Evolutionary conservation across 306 rosid species (phyloP).

Genomic region (Begonia peltatifolia): DNA sequence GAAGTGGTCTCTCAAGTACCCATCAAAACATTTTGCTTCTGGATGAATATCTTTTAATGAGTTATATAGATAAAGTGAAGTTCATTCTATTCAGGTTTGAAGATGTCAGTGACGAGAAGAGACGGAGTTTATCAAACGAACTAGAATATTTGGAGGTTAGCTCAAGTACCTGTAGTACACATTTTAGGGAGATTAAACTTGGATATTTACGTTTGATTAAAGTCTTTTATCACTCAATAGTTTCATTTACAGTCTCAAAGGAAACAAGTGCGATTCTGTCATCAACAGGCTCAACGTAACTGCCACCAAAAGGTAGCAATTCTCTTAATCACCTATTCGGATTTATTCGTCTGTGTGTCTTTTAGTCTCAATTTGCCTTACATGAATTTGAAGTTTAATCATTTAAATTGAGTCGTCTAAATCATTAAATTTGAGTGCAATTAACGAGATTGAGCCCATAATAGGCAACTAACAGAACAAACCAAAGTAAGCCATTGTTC

Average conservation of each 20-base stretch:
- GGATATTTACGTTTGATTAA: not conserved
- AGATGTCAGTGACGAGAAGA: conserved; percentile 30
- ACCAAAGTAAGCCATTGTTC: too few species aligned
- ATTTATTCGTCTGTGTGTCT: not conserved
- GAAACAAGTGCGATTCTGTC: conserved; percentile 47
- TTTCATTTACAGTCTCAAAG: conserved; percentile 35
- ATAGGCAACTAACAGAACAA: too few species aligned
- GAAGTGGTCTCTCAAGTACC: conserved; percentile 70
- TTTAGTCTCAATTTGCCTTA: too few species aligned
- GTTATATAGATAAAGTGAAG: too few species aligned
- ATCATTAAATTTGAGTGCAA: too few species aligned
- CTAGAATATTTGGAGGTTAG: conserved; percentile 54
- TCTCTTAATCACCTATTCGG: conserved; percentile 2
- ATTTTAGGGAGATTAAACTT: too few species aligned
- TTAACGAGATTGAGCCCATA: too few species aligned
- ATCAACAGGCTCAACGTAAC: conserved; percentile 61
- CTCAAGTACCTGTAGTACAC: conserved; percentile 7
- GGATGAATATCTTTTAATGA: not conserved
- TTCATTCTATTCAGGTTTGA: conserved; percentile 36
- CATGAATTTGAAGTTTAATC: too few species aligned
- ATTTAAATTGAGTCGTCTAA: too few species aligned
- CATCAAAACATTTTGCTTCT: conserved; percentile 10
- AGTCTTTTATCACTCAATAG: conserved; percentile 5
- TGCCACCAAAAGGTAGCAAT: conserved; percentile 54
- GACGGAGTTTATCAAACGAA: conserved; percentile 29